phyloP scores from a whole-genome alignment of 345 rosid genomes.

The Populus deltoides region DNA sequence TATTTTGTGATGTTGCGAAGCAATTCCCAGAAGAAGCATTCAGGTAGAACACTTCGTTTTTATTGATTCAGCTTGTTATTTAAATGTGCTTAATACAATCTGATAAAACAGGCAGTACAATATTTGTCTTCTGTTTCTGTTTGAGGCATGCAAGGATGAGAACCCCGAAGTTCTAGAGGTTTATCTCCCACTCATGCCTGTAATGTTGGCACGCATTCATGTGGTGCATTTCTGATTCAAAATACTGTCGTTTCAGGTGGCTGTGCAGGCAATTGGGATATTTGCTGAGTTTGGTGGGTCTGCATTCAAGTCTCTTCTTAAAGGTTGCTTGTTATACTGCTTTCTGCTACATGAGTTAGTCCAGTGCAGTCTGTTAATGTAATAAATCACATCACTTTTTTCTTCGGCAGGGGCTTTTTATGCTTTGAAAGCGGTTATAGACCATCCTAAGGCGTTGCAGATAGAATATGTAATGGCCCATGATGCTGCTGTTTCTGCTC shows the following conservation, averaged over 20 bases:
- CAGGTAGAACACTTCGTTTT: not conserved
- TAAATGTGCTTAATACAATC: not conserved
- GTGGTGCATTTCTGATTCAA: not conserved
- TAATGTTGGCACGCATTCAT: not conserved
- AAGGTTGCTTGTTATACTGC: not conserved
- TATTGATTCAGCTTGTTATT: not conserved
- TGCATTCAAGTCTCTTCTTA: not conserved
- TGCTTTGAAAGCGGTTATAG: constrained; percentile 9
- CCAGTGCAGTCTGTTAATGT: too few relatives aligned
- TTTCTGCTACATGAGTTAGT: not conserved
- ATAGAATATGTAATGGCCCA: constrained; percentile 9
- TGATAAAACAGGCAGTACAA: constrained; percentile 2
- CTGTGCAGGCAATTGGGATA: not conserved
- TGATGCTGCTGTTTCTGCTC: constrained; percentile 16
- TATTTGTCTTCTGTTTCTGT: not conserved
- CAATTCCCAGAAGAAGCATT: constrained; percentile 8
- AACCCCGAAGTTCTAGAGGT: constrained; percentile 11
- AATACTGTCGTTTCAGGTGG: not conserved
- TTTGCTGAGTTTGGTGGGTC: constrained; percentile 16
- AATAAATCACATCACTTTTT: too few relatives aligned
- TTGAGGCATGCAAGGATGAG: constrained; percentile 4
- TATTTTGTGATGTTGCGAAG: constrained; percentile 2
- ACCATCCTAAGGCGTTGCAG: not conserved
- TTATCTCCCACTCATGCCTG: not conserved
- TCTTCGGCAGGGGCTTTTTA: constrained; percentile 1